A percentile compares a stretch with the other conserved stretches of the same genome.
Conservation (phyloP, 176 grass and related monocot genomes). For the Secale cereale region DNA sequence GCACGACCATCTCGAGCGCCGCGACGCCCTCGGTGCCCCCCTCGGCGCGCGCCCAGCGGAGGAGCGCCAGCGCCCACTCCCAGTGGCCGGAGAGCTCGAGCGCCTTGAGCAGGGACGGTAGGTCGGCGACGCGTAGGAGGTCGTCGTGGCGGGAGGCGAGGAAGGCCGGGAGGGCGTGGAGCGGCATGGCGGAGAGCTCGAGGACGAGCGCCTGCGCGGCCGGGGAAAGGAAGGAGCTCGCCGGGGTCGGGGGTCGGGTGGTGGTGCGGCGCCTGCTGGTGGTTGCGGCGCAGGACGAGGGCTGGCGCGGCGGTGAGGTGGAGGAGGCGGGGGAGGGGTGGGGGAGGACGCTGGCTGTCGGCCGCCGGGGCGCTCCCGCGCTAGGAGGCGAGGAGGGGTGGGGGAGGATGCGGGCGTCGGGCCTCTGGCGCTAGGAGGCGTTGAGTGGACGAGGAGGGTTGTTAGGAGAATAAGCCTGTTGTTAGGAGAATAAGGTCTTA, state of each 20-base stretch:
- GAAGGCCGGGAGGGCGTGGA: conserved; percentile 9
- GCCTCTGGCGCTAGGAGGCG: too few species aligned
- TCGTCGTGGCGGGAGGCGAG: conserved; percentile 32
- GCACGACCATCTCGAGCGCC: conserved; percentile 64
- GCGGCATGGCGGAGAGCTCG: conserved; percentile 22
- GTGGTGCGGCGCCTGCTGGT: too few species aligned
- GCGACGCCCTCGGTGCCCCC: conserved; percentile 24
- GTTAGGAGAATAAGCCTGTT: too few species aligned
- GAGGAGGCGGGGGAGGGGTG: too few species aligned
- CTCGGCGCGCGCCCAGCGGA: conserved; percentile 55
- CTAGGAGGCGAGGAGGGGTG: too few species aligned
- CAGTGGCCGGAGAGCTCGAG: conserved; percentile 55
- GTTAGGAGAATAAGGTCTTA: too few species aligned
- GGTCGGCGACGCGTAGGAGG: conserved; percentile 25
- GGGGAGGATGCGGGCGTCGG: too few species aligned
- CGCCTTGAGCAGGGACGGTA: conserved; percentile 53
- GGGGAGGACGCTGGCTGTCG: too few species aligned
- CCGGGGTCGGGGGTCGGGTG: conserved; percentile 5
- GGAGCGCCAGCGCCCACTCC: conserved; percentile 58
- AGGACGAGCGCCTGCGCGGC: conserved; percentile 24
- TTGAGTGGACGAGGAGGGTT: too few species aligned
- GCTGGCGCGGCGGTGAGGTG: too few species aligned
- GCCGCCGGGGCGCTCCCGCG: too few species aligned
- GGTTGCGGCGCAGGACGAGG: too few species aligned
- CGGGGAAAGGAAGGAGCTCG: conserved; percentile 41